phyloP scores from a whole-genome alignment of 1,284 basidiomycete genomes.

The Microbotryum silenes-acaulis region DNA sequence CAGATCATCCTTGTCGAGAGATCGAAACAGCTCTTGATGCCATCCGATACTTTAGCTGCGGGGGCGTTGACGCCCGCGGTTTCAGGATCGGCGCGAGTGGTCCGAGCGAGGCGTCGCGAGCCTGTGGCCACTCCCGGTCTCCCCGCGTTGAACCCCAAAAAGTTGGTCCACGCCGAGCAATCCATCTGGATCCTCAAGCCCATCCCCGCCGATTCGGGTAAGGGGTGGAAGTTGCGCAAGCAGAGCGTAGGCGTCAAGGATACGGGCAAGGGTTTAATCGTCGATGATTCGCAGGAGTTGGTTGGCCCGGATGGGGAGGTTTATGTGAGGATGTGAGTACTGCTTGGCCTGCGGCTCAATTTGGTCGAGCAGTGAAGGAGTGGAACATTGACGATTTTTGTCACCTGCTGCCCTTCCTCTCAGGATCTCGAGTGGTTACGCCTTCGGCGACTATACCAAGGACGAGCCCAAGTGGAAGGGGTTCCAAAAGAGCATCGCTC shows the following conservation, averaged over 20 bases:
- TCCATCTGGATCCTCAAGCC: constrained; percentile 39
- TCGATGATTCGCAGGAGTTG: constrained; percentile 57
- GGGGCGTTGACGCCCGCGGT: too few relatives aligned
- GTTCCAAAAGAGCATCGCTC: constrained; percentile 60
- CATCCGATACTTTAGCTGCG: too few relatives aligned
- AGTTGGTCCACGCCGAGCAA: constrained; percentile 43
- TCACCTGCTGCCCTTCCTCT: background rate
- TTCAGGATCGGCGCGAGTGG: too few relatives aligned
- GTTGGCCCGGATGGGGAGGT: constrained; percentile 55
- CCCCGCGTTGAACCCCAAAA: constrained; percentile 39
- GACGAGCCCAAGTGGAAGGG: constrained; percentile 33
- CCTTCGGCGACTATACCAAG: constrained; percentile 61
- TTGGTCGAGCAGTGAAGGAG: constrained; percentile 41
- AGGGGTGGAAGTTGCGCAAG: constrained; percentile 57
- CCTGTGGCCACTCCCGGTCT: constrained; percentile 30
- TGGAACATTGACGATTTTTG: background rate
- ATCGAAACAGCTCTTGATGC: too few relatives aligned
- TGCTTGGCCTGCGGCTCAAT: background rate
- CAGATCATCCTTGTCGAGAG: too few relatives aligned
- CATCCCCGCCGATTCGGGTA: constrained; percentile 49
- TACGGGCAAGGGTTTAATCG: constrained; percentile 70
- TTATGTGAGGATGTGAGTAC: constrained; percentile 47
- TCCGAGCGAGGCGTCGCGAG: too few relatives aligned
- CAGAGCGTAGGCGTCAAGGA: constrained; percentile 60
- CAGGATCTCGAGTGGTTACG: constrained; percentile 55